Evolutionary conservation across 2,329 filamentous ascomycete species (phyloP), one percentile per base, ranked within the genome.

Genomic region (Cladorrhinum sp.): DNA sequence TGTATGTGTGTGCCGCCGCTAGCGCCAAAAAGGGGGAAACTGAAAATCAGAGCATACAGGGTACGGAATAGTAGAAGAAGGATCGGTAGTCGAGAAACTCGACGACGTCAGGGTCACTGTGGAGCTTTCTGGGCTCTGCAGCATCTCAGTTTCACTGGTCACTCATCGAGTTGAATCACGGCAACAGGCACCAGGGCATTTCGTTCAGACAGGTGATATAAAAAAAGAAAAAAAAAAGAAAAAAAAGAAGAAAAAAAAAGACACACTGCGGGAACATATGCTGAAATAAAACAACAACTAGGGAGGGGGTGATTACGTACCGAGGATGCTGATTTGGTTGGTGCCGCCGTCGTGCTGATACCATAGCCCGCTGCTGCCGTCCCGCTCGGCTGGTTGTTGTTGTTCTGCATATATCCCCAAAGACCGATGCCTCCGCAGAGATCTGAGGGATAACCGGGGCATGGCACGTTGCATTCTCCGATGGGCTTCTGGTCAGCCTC

Each of bases 361-460:
- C 46, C 36, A 2, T 30, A 14, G 8, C 62, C 61, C 10, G 62
- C 10, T n/a, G 59, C 24, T 2, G 65, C 64, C n/a, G 57, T 62
- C 18, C 62, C 60, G 2, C 55, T 36, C 0, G 63, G 57, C 30
- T 48, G 39, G 50, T 26, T 14, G 5, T 53, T 60, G 10, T 16
- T 72, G 14, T 90, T 73, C 23, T 78, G 68, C 58, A 93, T 79
- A 71, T 94, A 94, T 55, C 86, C 88, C 68, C 77, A 94, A 2
- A 86, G 69, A 52, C 77, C 78, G 30, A 78, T 66, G 36, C 83
- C 85, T 62, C 90, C 90, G 69, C 90, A 94, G 10, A 77, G 74
- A 64, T 93, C 88, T 1, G 57, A 33, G 0, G 84, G 84, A 70
- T 82, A 94, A n/a, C 89, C 90, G 8, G 89, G 88, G 67, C 90